Evolutionary conservation across 2,329 filamentous ascomycete species (phyloP), one percentile per base, ranked within the genome.

Genomic region (Cadophora malorum): DNA sequence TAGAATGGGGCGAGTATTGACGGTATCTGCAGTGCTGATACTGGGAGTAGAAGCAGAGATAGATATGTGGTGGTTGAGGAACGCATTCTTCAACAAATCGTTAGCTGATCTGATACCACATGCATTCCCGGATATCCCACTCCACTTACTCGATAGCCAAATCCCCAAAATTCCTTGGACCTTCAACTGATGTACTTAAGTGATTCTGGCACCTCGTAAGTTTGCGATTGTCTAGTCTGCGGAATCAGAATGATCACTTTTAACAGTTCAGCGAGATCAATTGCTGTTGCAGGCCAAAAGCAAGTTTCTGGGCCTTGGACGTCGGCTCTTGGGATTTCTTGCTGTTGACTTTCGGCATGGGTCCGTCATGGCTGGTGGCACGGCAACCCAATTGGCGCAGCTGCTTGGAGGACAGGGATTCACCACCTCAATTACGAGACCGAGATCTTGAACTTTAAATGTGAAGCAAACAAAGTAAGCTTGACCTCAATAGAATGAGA

Each of bases 11-110:
- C 69, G 55, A 76, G 52, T 14, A 74, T 63, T 2, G 76, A 72
- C 12, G 75, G 74, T 12, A 75, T 70, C 68, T 75, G 73, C 41
- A 74, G 63, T 10, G 74, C 73, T 38, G 72, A 71, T 55, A 69
- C 70, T 7, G 68, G 52, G 12, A 71, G 56, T 25, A 69, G 65
- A 47, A 74, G 69, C 52, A 73, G 64, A 53, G 69, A 65, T 33
- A 73, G 67, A 14, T 66, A 70, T 16, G 67, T 65, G 45, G 61
- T 35, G 59, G 62, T 53, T 25, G 49, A 62, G 28, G 61, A 67
- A 33, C 70, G 68, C 73, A 75, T 75, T 65, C 52, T 74, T 69
- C 49, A 59, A 31, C 49, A 62, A 31, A n/a, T 45, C 5, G 53
- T 33, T 66, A 49, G 56, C 25, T 58, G 52, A 56, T 21, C 33